Evolutionary conservation across 2,329 filamentous ascomycete species (phyloP).

Genomic region (Talaromyces piceae): DNA sequence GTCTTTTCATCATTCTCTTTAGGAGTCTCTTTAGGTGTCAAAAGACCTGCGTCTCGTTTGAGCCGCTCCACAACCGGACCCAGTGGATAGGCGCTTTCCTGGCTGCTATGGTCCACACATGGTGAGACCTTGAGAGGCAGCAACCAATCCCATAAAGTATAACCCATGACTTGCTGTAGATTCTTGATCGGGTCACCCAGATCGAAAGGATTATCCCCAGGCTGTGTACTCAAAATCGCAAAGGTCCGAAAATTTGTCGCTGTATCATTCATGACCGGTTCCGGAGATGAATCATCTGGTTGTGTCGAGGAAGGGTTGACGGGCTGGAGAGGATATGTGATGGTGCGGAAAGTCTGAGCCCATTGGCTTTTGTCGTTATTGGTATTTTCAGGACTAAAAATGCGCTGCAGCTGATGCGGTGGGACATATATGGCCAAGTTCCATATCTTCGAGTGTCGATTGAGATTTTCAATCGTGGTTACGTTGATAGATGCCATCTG

Average conservation of each 20-base stretch:
- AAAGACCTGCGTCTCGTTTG: conserved; percentile 38
- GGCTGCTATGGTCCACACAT: conserved; percentile 59
- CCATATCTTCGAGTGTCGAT: conserved; percentile 54
- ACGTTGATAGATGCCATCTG: conserved; percentile 65
- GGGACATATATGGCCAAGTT: conserved; percentile 62
- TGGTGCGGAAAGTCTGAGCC: conserved; percentile 30
- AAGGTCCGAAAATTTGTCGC: conserved; percentile 59
- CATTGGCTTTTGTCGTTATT: conserved; percentile 30
- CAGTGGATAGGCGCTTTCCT: conserved; percentile 60
- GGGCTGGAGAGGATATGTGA: conserved; percentile 32
- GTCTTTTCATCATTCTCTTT: background rate
- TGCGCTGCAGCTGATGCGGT: conserved; percentile 24
- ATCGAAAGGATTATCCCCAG: conserved; percentile 80
- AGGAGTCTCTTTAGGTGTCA: background rate
- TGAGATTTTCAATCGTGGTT: conserved; percentile 77
- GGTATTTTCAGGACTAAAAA: conserved; percentile 14
- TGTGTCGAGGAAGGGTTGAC: conserved; percentile 9
- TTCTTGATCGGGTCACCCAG: conserved; percentile 60
- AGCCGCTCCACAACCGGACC: conserved; percentile 55
- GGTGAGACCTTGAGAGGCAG: conserved; percentile 69
- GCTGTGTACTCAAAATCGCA: conserved; percentile 65
- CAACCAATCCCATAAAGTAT: conserved; percentile 65
- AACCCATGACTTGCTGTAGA: conserved; percentile 73
- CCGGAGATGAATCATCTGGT: background rate
- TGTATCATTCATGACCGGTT: conserved; percentile 18